Base-by-base conservation (phyloP, 148 eudicot genomes). In the Rheum nobile region DNA sequence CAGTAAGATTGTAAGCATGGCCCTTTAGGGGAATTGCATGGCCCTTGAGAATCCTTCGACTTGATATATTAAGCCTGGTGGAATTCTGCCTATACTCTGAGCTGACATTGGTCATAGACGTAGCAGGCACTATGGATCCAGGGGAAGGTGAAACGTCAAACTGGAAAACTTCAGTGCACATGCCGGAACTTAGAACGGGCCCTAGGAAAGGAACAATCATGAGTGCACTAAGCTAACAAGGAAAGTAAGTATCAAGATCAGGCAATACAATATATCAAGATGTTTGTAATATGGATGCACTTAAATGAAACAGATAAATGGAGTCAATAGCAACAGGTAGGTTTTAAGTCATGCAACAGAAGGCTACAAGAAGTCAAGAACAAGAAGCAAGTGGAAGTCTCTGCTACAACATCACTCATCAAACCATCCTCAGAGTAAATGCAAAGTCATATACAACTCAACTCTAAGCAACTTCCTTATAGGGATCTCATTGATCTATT, bases 101-200 rank as follows among this genome's bases (percentile, higher is more conserved):
- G 59, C 96, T 77, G 7, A 80, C 71, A 41, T 73, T 63, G 6
- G 82, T 67, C 47, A 71, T 13, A n/a, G 92, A 71, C 43, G 90
- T 70, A 31, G 91, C 92, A 8, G 96, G 89, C 74, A 85, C 81
- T 76, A 95, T 87, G 77, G 96, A 86, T 83, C 98, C 98, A 4
- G 96, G 84, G 8, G 84, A 77, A 22, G 91, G 86, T 14, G 96
- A 87, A 72, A 86, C 82, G 13, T 92, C 96, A 80, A 95, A 95
- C 76, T 92, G 97, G 83, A 95, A 95, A 19, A 95, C 97, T 86
- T 95, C 99, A 24, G 96, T 90, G 80, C 97, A 95, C 91, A 91
- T 87, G 76, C 96, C 94, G 8, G 99, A 88, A 78, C 90, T 88
- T 75, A 95, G 77, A 94, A 95, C 82, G 46, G 97, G 96, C 65